phyloP scores from a whole-genome alignment of 2,329 filamentous ascomycete species.

The Paraconiothyrium sp. region DNA sequence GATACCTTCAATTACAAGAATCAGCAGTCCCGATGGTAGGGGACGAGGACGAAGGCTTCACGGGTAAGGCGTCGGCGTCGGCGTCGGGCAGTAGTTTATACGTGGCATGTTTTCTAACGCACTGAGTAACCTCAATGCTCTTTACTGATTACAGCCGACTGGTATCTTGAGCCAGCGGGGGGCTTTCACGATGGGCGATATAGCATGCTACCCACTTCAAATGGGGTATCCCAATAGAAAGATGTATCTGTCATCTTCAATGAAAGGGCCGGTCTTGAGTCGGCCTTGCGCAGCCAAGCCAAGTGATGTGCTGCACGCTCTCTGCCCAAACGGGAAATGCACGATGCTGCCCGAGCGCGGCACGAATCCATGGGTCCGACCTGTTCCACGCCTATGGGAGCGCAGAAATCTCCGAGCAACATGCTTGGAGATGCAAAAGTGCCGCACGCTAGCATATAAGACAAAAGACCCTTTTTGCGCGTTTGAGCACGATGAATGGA shows the following conservation, averaged over 20 bases:
- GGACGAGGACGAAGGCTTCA: not conserved
- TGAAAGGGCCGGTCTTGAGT: not conserved
- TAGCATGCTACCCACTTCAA: not conserved
- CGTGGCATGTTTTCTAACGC: not conserved
- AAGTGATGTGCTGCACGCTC: not conserved
- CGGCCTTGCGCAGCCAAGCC: not conserved
- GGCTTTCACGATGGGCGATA: not conserved
- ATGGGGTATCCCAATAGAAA: not conserved
- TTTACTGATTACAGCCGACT: not conserved
- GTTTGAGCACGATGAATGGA: not conserved
- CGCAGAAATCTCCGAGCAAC: constrained; percentile 8
- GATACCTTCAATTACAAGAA: constrained; percentile 15
- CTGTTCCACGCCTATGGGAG: not conserved
- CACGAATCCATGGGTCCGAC: constrained; percentile 5
- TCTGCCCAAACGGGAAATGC: constrained; percentile 9
- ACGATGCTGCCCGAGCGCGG: constrained; percentile 10
- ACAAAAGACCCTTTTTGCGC: not conserved
- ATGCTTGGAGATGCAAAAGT: constrained; percentile 1
- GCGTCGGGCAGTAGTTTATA: not conserved
- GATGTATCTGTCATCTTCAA: not conserved
- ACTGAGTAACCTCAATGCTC: not conserved
- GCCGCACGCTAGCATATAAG: constrained; percentile 2
- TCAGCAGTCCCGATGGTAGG: constrained; percentile 21
- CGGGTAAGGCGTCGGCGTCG: not conserved
- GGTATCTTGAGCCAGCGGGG: not conserved